Evolutionary conservation across 306 rosid species (phyloP), one percentile per base, ranked within the genome.

Genomic region (Begonia loranthoides): DNA sequence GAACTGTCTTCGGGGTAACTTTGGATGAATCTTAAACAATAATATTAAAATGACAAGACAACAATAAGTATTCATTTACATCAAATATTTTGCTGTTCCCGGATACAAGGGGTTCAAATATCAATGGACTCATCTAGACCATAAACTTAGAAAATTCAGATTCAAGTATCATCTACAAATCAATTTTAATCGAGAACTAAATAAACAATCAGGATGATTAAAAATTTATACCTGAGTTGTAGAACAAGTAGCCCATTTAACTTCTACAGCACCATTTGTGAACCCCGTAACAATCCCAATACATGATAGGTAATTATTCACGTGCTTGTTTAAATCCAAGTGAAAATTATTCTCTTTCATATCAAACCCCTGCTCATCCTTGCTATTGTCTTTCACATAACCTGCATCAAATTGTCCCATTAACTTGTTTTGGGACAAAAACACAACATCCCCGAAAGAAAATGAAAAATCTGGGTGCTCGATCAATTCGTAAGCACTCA

Each of bases 401-500:
- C 68, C 57, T 64, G 63, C 48, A 43, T 63, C 72, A 58, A 69
- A 76, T 61, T 56, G 75, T 58, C 61, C 73, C 57, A 54, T 81
- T 59, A 66, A 64, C 64, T 82, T 81, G 45, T 72, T 69, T 59
- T 58, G 78, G 59, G 76, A 66, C 87, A 76, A 78, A 66, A 74
- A 74, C 70, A 92, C 94, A 73, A 80, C 61, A 75, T 92, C 96
- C 39, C 96, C 96, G 53, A 78, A 77, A 69, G 69, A 78, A 73
- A 63, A 80, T 21, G 84, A 73, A 66, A 64, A 86, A 64, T 82
- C 93, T 6, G 94, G 94, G 80, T 86, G 99, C 74, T 92, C 96
- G 9, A 77, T 56, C 56, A 92, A 73, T 67, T 82, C 99, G 6
- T 86, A 92, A 34, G 99, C 88, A 66, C 99, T 92, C 62, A 92